Evolutionary conservation across 345 rosid genomes (phyloP), one percentile per base, ranked within the genome.

Genomic region (Clausena lansium): DNA sequence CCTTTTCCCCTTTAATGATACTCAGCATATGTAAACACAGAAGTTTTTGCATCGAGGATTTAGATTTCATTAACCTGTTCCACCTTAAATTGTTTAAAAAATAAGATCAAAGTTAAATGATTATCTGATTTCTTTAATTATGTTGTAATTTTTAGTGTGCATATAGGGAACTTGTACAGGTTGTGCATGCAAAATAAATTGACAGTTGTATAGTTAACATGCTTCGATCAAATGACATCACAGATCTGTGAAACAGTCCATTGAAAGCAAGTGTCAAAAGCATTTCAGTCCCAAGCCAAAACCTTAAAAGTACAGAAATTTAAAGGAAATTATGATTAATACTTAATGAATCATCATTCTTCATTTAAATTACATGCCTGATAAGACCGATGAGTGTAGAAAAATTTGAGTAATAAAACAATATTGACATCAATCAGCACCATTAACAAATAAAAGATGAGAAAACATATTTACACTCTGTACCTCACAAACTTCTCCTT

Each of bases 401-500:
- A 25, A 25, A 27, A 27, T 41, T 45, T 45, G 17, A 45, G 50
- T 15, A 13, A 41, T 11, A 45, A 17, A 45, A 13, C 0, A 45
- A 13, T 9, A 41, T 22, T 15, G 25, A 24, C n/a, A 24, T 7
- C 24, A 41, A 22, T 17, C 63, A 71, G 10, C 1, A 30, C 2
- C 45, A 32, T 54, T 52, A 30, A 52, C 14, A 5, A 32, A 52
- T 71, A 70, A 50, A 47, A 52, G 61, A 54, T 9, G 57, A 25
- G 61, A 45, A 2, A 7, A 14, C 27, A 45, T 45, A 41, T 60
- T 38, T 62, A 24, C n/a, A 41, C 45, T 38, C 39, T 74, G 59
- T 82, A 90, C 95, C 98, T 91, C 30, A 94, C 92, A 67, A 92
- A 92, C 73, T 92, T 88, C 80, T 92, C 95, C 77, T 80, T 89